phyloP scores from a whole-genome alignment of 208 protist genomes.

The Trypanosoma avium region DNA sequence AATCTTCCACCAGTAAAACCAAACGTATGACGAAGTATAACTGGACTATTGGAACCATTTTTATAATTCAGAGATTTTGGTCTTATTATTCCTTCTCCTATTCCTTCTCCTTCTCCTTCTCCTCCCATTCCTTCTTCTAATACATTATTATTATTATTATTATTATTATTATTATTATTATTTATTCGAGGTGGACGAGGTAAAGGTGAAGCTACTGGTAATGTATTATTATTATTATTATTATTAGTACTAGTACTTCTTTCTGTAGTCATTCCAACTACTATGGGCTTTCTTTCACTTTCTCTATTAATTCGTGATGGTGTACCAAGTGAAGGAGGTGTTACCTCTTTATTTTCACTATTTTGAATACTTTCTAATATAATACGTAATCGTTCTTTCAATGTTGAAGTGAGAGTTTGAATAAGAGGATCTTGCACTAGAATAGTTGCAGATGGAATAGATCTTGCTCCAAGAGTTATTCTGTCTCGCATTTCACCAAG shows the following conservation, averaged over 20 bases:
- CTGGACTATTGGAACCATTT: neutral
- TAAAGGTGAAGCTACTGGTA: neutral
- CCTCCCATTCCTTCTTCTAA: neutral
- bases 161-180: neutral
- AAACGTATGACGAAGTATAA: conserved; percentile 11
- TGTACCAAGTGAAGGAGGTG: too few relatives aligned
- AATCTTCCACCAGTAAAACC: conserved; percentile 16
- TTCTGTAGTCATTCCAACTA: too few relatives aligned
- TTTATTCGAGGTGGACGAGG: neutral
- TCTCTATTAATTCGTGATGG: too few relatives aligned
- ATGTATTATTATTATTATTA: too few relatives aligned
- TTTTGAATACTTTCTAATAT: neutral
- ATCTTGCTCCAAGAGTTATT: neutral
- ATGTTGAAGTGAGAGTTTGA: neutral
- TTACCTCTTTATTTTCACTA: too few relatives aligned
- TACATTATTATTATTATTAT: too few relatives aligned
- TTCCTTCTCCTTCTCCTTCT: neutral
- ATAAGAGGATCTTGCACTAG: neutral
- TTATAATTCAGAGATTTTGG: neutral
- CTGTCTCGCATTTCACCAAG: neutral
- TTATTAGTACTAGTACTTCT: too few relatives aligned
- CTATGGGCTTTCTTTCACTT: too few relatives aligned
- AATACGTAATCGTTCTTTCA: neutral
- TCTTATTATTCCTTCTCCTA: too few relatives aligned
- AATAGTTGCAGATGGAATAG: neutral